A percentile compares a stretch with the other conserved stretches of the same genome.
Evolutionary conservation across 2,329 filamentous ascomycete genomes (phyloP).

Genomic region (Simplicillium sp.): DNA sequence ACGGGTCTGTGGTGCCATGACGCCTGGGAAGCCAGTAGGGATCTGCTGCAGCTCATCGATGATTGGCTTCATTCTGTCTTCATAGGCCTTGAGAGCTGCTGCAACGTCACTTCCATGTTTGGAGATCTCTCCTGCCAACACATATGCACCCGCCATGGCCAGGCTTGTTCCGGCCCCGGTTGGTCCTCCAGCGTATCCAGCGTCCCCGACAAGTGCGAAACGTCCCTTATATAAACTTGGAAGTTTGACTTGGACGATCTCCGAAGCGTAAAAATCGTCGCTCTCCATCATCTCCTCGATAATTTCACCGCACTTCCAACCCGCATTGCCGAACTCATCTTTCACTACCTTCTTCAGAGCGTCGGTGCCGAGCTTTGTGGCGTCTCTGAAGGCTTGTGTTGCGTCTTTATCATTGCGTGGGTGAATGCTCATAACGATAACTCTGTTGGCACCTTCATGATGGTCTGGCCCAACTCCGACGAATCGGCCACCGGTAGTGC

Average conservation of each 20-base stretch:
- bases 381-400: conserved; percentile 26
- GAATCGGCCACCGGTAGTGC: conserved; percentile 25
- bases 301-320: no score
- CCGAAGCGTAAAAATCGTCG: conserved; percentile 36
- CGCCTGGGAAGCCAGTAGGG: conserved; percentile 18
- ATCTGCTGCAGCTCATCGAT: conserved; percentile 24
- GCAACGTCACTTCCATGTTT: conserved; percentile 14
- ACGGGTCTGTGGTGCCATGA: conserved; percentile 33
- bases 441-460: conserved; percentile 19
- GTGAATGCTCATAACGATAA: conserved; percentile 22
- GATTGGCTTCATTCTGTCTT: conserved; percentile 28
- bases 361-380: conserved; percentile 13
- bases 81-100: conserved; percentile 27
- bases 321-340: no score
- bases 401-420: conserved; percentile 16
- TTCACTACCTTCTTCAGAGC: no score
- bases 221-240: conserved; percentile 25
- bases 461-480: conserved; percentile 23
- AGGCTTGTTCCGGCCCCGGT: conserved; percentile 37
- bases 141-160: conserved; percentile 36
- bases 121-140: conserved; percentile 37
- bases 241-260: conserved; percentile 33
- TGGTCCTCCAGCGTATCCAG: conserved; percentile 30
- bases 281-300: background rate
- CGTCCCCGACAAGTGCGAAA: conserved; percentile 40